phyloP scores from a whole-genome alignment of 257 asterid genomes.

The Fraxinus americana region DNA sequence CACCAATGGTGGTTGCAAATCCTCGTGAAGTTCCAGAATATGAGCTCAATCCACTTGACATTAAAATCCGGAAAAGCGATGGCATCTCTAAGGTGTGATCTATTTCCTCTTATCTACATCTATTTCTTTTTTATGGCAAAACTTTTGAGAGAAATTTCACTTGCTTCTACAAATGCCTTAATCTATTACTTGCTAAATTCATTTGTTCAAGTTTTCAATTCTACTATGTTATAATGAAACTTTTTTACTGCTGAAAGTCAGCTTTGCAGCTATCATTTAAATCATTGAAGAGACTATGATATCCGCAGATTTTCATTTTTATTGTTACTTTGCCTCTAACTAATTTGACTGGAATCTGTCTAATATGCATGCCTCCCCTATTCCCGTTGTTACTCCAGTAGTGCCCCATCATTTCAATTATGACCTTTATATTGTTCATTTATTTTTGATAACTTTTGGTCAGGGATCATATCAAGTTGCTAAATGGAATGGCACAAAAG shows the following conservation, averaged over 20 bases:
- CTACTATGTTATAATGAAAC: not conserved
- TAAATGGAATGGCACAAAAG: slow-evolving; percentile 97
- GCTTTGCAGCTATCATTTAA: not conserved
- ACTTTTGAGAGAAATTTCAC: not conserved
- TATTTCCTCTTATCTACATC: slow-evolving; percentile 8
- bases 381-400: not conserved
- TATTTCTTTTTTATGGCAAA: not conserved
- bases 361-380: not conserved
- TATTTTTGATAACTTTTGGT: slow-evolving; percentile 22
- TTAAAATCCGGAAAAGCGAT: slow-evolving; percentile 88
- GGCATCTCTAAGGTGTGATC: slow-evolving; percentile 81
- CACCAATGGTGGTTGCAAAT: slow-evolving; percentile 91
- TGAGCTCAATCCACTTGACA: slow-evolving; percentile 89
- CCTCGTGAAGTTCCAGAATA: slow-evolving; percentile 99
- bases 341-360: not conserved
- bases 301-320: not conserved
- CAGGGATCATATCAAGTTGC: slow-evolving; percentile 98
- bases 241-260: not conserved
- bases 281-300: not conserved
- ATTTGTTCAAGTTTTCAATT: not conserved
- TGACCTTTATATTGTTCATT: not conserved
- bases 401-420: not conserved
- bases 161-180: not conserved
- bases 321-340: not conserved
- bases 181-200: not conserved